Evolutionary conservation across 345 rosid species (phyloP).

Genomic region (Arabis alpina): DNA sequence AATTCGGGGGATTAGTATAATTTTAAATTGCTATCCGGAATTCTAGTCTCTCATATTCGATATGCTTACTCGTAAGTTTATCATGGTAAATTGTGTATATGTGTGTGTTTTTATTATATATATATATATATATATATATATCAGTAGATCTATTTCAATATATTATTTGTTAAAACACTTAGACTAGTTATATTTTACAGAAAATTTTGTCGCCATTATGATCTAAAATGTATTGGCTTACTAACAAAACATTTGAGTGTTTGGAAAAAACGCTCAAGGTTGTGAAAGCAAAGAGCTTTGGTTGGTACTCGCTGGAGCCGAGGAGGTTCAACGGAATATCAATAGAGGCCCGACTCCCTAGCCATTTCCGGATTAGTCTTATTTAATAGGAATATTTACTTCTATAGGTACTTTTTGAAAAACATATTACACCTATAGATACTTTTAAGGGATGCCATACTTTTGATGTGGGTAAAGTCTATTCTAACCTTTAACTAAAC

Average conservation of each 20-base stretch:
- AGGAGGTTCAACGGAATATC: background rate
- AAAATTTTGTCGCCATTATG: background rate
- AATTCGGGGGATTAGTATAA: constrained; percentile 49
- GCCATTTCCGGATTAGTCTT: background rate
- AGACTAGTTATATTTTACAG: background rate
- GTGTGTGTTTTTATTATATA: too few relatives aligned
- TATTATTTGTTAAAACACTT: background rate
- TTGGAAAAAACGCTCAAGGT: constrained; percentile 39
- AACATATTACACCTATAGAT: too few relatives aligned
- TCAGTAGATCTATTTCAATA: background rate
- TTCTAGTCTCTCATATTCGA: constrained; percentile 49
- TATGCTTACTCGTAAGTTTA: constrained; percentile 22
- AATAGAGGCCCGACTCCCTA: constrained; percentile 17
- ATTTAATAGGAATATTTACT: too few relatives aligned
- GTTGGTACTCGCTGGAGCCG: background rate
- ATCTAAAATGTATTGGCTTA: constrained; percentile 6
- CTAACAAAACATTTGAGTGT: constrained; percentile 33
- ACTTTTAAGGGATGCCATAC: too few relatives aligned
- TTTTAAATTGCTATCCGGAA: constrained; percentile 45
- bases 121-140: background rate
- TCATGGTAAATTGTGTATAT: constrained; percentile 38
- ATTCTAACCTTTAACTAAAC: too few relatives aligned
- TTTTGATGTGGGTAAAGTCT: too few relatives aligned
- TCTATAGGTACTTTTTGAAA: too few relatives aligned
- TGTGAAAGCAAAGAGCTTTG: constrained; percentile 46